Evolutionary conservation across 108 stramenopile genomes (phyloP).

Genomic region (Stephanodiscus triporus): DNA sequence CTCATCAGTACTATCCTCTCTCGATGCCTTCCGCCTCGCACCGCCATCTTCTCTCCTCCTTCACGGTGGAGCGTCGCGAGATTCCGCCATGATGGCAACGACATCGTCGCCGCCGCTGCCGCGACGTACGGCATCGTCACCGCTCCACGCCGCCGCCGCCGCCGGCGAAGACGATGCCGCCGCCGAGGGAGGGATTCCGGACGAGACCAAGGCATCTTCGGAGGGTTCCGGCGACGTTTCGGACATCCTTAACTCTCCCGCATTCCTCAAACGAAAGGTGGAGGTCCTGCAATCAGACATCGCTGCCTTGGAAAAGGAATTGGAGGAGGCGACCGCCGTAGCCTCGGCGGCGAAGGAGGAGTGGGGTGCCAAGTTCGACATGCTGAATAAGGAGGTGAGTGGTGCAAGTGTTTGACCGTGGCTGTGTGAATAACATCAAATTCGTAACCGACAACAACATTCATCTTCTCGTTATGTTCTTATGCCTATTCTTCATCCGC

Average conservation of each 20-base stretch:
- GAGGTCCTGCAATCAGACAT: conserved; percentile 81
- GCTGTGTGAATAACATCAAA: too few species aligned
- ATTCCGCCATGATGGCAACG: not conserved
- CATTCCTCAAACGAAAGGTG: conserved; percentile 80
- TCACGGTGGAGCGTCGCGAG: too few species aligned
- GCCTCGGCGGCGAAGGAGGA: conserved; percentile 71
- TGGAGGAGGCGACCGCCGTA: conserved; percentile 61
- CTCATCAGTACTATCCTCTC: not conserved
- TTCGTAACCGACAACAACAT: not conserved
- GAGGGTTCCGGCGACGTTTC: not conserved
- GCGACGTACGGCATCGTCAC: not conserved
- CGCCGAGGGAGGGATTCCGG: not conserved
- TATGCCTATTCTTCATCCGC: not conserved
- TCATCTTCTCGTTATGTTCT: not conserved
- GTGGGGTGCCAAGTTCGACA: conserved; percentile 80
- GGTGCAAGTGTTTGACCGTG: too few species aligned
- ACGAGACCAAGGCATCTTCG: not conserved
- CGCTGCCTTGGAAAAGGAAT: conserved; percentile 56
- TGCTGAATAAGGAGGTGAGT: conserved; percentile 67
- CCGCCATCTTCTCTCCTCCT: not conserved
- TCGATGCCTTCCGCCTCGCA: not conserved
- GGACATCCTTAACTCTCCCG: conserved; percentile 86
- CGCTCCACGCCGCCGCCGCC: not conserved
- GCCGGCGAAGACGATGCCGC: not conserved
- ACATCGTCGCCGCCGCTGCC: not conserved